Conservation (phyloP, 1,284 basidiomycete genomes). For the Rhodofomes roseus region DNA sequence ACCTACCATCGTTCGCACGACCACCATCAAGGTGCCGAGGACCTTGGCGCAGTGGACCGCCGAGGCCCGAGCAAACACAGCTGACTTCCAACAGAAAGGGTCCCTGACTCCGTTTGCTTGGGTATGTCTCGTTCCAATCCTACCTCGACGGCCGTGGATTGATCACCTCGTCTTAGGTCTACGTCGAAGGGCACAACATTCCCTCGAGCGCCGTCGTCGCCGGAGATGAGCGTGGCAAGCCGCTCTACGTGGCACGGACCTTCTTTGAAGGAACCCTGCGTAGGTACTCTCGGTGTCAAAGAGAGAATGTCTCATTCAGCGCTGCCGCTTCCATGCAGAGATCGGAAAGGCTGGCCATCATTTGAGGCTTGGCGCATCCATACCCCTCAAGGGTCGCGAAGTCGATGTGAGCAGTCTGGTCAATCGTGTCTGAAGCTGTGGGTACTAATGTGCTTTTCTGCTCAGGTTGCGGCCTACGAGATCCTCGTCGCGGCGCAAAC, state of each 20-base stretch:
- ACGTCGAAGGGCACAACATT: not conserved
- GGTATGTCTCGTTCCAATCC: not conserved
- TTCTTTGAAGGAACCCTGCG: not conserved
- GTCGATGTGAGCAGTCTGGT: not conserved
- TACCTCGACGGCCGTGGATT: not conserved
- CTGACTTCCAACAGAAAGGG: not conserved
- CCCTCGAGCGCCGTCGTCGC: not conserved
- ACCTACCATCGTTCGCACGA: not conserved
- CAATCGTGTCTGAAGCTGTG: not conserved
- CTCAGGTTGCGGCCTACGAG: not conserved
- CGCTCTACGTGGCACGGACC: constrained; percentile 1
- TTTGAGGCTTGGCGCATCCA: not conserved
- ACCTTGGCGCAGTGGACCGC: not conserved
- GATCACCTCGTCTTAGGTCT: not conserved
- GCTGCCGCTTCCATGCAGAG: not conserved
- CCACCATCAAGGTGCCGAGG: not conserved
- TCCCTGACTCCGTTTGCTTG: not conserved
- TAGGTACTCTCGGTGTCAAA: too few relatives aligned
- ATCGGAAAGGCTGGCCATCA: not conserved
- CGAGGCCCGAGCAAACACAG: not conserved
- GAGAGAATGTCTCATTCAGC: too few relatives aligned
- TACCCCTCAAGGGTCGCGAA: not conserved
- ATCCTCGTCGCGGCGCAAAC: not conserved
- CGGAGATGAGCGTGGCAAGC: constrained; percentile 1
- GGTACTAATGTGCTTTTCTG: not conserved